phyloP scores from a whole-genome alignment of 768 basidiomycete species.

The Thelephora aurantiotincta region DNA sequence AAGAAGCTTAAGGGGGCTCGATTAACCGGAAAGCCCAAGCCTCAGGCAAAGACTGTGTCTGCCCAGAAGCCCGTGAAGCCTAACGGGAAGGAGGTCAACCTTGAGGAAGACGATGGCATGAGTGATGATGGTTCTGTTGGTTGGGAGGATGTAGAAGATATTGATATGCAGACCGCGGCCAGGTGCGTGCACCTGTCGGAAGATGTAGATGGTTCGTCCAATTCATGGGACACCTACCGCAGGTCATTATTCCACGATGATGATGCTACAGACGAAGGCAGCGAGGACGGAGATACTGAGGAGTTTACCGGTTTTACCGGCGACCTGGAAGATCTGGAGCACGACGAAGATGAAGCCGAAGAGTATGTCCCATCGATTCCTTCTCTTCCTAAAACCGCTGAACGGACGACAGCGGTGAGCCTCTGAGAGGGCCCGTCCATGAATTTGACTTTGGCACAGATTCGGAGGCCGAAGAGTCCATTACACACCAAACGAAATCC shows the following conservation, averaged over 20 bases:
- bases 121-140: slow-evolving; percentile 26
- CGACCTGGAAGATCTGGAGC: slow-evolving; percentile 35
- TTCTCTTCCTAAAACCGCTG: slow-evolving; percentile 2
- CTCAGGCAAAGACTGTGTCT: slow-evolving; percentile 1
- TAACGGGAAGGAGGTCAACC: slow-evolving; percentile 8
- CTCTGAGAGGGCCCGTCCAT: slow-evolving; percentile 33
- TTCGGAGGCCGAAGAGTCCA: slow-evolving; percentile 30
- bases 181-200: slow-evolving; percentile 20
- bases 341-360: slow-evolving; percentile 26
- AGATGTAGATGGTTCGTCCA: slow-evolving; percentile 2
- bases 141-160: slow-evolving; percentile 51
- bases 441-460: slow-evolving; percentile 56
- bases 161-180: slow-evolving; percentile 26
- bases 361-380: slow-evolving; percentile 20
- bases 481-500: slow-evolving; percentile 27
- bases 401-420: slow-evolving; percentile 29
- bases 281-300: slow-evolving; percentile 16
- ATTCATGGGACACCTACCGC: neutral
- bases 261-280: slow-evolving; percentile 21
- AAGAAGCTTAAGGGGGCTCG: slow-evolving; percentile 22
- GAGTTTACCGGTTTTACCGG: slow-evolving; percentile 23
- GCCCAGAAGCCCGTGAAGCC: slow-evolving; percentile 8
- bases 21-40: neutral
- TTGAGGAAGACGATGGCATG: slow-evolving; percentile 16
- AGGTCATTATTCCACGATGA: slow-evolving; percentile 35